phyloP scores from a whole-genome alignment of 106 monocot genomes.

The Chionographis japonica region DNA sequence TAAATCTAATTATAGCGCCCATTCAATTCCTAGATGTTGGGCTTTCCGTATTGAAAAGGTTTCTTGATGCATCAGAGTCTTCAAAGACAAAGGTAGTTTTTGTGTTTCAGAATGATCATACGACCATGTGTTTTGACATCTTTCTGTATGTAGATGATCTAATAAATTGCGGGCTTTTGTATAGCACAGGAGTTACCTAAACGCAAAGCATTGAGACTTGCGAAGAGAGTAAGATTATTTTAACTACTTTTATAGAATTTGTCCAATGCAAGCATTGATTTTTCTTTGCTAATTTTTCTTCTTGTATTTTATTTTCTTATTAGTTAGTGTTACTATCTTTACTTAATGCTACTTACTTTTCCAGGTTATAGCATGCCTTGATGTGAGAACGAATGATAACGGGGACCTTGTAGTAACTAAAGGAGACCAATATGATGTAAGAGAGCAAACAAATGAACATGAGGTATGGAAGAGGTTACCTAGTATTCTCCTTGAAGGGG shows the following conservation, averaged over 20 bases:
- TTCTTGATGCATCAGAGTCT: conserved; percentile 47
- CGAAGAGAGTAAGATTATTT: conserved; percentile 72
- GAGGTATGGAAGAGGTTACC: conserved; percentile 42
- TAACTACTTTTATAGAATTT: not conserved
- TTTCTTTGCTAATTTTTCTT: not conserved
- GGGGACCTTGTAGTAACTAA: conserved; percentile 97
- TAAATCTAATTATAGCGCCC: not conserved
- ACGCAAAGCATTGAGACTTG: conserved; percentile 71
- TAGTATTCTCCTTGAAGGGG: no score
- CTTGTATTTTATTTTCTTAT: conserved; percentile 2
- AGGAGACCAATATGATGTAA: conserved; percentile 97
- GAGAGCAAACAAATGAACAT: conserved; percentile 63
- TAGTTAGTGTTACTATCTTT: not conserved
- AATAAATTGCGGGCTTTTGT: not conserved
- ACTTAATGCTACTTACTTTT: conserved; percentile 9
- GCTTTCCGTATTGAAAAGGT: conserved; percentile 73
- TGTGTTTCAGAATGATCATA: conserved; percentile 1
- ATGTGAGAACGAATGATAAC: conserved; percentile 90
- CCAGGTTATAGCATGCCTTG: conserved; percentile 96
- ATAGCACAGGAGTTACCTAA: conserved; percentile 33
- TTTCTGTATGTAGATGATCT: not conserved
- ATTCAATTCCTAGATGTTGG: conserved; percentile 56
- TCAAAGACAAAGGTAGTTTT: conserved; percentile 48
- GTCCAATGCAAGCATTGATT: not conserved
- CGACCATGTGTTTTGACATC: not conserved